Percentiles rank a stretch among this genome's conserved stretches.
Evolutionary conservation across 805 yeast species (phyloP).

Genomic region (Kuraishia molischiana): DNA sequence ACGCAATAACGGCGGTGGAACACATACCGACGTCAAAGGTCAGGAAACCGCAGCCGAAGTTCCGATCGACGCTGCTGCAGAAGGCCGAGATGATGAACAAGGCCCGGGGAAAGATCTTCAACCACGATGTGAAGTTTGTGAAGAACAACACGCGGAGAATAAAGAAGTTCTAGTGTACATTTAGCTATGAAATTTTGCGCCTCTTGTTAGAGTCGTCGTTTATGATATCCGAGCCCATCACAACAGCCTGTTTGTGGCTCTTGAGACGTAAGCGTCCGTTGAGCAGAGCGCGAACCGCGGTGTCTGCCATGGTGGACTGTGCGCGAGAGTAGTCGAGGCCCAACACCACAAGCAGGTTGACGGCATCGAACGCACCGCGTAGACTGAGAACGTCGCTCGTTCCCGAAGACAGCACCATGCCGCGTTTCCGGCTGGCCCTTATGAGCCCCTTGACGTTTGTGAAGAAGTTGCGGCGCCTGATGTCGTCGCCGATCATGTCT

Average conservation of each 20-base stretch:
- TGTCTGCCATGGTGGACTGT: conserved; percentile 44
- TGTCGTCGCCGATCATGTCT: conserved; percentile 12
- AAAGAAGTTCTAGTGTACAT: no score
- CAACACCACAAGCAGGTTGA: conserved; percentile 52
- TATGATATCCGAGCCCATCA: conserved; percentile 31
- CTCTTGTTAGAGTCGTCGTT: not conserved
- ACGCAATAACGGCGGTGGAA: not conserved
- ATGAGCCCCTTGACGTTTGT: conserved; percentile 65
- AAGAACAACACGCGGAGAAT: conserved; percentile 1
- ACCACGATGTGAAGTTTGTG: conserved; percentile 2
- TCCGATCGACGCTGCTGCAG: conserved; percentile 1
- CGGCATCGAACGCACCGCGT: conserved; percentile 62
- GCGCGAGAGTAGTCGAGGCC: conserved; percentile 65
- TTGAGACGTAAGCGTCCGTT: conserved; percentile 67
- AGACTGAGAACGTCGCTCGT: conserved; percentile 44
- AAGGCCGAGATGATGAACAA: not conserved
- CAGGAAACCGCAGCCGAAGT: not conserved
- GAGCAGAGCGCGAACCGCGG: conserved; percentile 54
- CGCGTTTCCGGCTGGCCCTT: conserved; percentile 74
- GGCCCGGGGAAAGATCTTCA: conserved; percentile 2
- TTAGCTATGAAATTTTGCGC: not conserved
- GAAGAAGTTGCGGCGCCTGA: conserved; percentile 48
- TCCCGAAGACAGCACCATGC: conserved; percentile 74
- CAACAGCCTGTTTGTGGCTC: conserved; percentile 70
- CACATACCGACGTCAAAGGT: not conserved